phyloP scores from a whole-genome alignment of 106 monocot species.

The Alisma plantagoaquatica region DNA sequence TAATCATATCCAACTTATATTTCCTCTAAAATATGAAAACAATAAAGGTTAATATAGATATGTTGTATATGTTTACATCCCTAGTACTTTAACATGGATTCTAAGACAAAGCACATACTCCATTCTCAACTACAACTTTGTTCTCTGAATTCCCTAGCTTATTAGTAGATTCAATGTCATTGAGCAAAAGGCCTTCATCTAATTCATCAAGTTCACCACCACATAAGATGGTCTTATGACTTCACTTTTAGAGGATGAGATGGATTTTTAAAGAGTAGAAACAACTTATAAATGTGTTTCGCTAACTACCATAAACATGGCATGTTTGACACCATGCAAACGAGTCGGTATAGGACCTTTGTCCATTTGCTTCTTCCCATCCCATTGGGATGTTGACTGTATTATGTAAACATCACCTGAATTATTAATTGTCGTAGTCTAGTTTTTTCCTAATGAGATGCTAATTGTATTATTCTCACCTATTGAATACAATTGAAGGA shows the following conservation, averaged over 20 bases:
- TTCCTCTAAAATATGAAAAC: too few species aligned
- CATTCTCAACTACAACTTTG: constrained; percentile 5
- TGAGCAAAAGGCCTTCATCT: constrained; percentile 60
- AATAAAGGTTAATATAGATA: too few species aligned
- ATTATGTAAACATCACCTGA: constrained; percentile 88
- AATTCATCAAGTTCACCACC: constrained; percentile 46
- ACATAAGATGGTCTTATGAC: constrained; percentile 10
- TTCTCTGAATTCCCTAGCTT: constrained; percentile 10
- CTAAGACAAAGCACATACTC: constrained; percentile 10
- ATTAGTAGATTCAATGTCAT: constrained; percentile 21
- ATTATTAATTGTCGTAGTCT: constrained; percentile 73
- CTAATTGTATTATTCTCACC: constrained; percentile 56
- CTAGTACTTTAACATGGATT: too few species aligned
- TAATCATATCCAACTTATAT: too few species aligned
- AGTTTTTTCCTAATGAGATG: constrained; percentile 87
- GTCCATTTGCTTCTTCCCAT: constrained; percentile 75
- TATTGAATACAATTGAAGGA: constrained; percentile 50
- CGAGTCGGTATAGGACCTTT: constrained; percentile 50
- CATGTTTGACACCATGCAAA: constrained; percentile 73
- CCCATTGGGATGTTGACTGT: too few species aligned
- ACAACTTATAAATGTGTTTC: constrained; percentile 87
- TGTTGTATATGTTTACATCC: too few species aligned
- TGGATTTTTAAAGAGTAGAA: constrained; percentile 73
- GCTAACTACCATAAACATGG: constrained; percentile 81
- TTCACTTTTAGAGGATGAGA: constrained; percentile 16